These are phyloP conservation scores for grape (Vitis vinifera) DNA, from an alignment of 164 flowering plant genomes.

Conservation along the genomic window ASM3070453v1 NC_081815.1:7694001-7694500, in stretches of 20 bases:
- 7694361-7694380: too few relatives aligned
- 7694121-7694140: constrained; percentile 80
- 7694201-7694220: neutral
- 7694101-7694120: constrained; percentile 73
- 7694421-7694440: too few relatives aligned
- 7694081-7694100: constrained; percentile 77
- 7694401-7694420: too few relatives aligned
- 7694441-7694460: too few relatives aligned
- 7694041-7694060: constrained; percentile 66
- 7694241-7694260: too few relatives aligned
- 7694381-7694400: too few relatives aligned
- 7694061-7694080: constrained; percentile 55
- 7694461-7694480: too few relatives aligned
- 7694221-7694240: neutral
- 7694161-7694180: constrained; percentile 90
- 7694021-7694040: constrained; percentile 80
- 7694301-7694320: neutral
- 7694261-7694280: neutral
- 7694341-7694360: neutral
- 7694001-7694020: constrained; percentile 80
- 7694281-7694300: neutral
- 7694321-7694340: neutral
- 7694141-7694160: constrained; percentile 72
- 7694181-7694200: constrained; percentile 20
- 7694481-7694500: too few relatives aligned